Base-by-base conservation (phyloP, 768 basidiomycete genomes). In the Rhodotorula toruloides region DNA sequence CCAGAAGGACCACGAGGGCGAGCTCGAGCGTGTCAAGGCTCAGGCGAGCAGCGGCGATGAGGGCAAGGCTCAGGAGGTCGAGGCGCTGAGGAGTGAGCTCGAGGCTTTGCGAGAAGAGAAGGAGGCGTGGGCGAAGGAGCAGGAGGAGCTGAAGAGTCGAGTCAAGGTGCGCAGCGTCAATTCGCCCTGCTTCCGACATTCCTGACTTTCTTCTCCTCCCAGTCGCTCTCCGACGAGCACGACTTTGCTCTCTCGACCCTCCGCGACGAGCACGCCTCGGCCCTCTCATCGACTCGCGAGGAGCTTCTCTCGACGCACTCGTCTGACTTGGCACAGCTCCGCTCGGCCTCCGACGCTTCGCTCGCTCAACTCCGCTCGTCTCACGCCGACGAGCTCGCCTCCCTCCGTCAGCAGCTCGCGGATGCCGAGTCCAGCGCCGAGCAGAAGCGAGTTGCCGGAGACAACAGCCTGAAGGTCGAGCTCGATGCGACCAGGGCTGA, bases 401-500 rank as follows among this genome's bases (percentile, higher is more conserved):
- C 79, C 19, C 81, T 92, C 58, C 87, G 90, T 48, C 10, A 17
- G 37, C 79, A 82, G 43, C 82, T 82, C n/a, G 71, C 77, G 9
- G 79, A 88, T 25, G 82, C 87, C 71, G 79, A 83, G 46, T 80
- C 81, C 58, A 76, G 76, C 0, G 77, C 43, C 21, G 29, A 27
- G 31, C 21, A 42, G 25, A 34, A 21, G 34, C 21, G 39, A 12
- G 53, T 50, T 86, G 29, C 84, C 85, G 77, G 89, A 89, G 79
- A 82, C 9, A 14, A 83, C 73, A 81, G 88, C 56, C 80, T 79
- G 59, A 82, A 78, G 55, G 80, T 86, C 67, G 83, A 79, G 61
- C 79, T 90, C 37, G 88, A 91, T 71, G 90, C 89, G 21, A 89
- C 90, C 1, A 84, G 86, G 21, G 56, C 39, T 2, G 89, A 91